Percentiles rank a stretch among this genome's conserved stretches.
Conservation (phyloP, 257 asterid species). For the Forsythia viridissima region DNA sequence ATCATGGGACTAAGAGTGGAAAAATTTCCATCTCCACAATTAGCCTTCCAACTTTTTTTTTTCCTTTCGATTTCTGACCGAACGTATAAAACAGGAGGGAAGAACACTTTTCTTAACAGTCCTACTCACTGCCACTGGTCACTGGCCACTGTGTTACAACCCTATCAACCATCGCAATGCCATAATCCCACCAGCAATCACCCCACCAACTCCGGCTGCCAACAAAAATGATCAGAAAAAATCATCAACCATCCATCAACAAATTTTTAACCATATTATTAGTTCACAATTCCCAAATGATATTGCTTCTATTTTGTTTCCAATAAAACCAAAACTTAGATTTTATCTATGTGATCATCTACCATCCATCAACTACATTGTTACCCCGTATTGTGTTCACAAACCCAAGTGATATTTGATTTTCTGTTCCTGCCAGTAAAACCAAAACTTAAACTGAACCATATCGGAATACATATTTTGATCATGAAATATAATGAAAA, state of each 20-base stretch:
- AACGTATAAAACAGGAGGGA: not conserved
- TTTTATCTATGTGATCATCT: not conserved
- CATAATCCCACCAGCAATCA: not conserved
- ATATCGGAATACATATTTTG: not conserved
- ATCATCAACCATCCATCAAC: not conserved
- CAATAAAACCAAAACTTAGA: not conserved
- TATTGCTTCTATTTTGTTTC: not conserved
- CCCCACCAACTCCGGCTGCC: not conserved
- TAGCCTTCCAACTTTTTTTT: not conserved
- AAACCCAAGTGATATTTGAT: not conserved
- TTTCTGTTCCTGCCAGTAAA: not conserved
- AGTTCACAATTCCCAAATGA: not conserved
- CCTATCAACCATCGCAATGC: not conserved
- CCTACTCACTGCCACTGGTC: not conserved
- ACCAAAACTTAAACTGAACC: not conserved
- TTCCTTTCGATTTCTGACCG: not conserved
- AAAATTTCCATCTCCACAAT: not conserved
- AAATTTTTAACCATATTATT: not conserved
- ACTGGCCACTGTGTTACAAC: not conserved
- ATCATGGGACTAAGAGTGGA: not conserved
- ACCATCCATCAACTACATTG: not conserved
- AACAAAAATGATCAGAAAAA: not conserved
- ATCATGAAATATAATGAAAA: not conserved
- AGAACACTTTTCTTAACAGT: not conserved
- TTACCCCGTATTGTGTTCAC: not conserved